A percentile compares a stretch with the other conserved stretches of the same genome.
Conservation (phyloP, 164 flowering plant genomes). For the Annona squamosa region DNA sequence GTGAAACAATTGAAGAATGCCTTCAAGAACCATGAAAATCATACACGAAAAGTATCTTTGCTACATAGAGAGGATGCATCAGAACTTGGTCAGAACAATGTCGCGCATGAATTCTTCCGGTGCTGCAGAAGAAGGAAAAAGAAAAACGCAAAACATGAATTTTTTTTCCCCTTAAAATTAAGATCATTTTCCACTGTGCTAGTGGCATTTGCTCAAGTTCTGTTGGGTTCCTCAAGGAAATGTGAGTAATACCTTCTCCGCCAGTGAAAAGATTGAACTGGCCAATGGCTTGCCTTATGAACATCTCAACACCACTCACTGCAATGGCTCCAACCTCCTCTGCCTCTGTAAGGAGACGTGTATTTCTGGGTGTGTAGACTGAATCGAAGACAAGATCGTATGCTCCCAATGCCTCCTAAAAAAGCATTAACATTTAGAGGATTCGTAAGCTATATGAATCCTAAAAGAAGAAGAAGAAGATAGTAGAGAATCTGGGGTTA, state of each 20-base stretch:
- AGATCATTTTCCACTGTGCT: neutral
- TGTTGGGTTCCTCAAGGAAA: neutral
- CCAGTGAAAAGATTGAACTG: slow-evolving; percentile 42
- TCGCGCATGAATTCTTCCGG: slow-evolving; percentile 45
- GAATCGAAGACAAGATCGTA: slow-evolving; percentile 49
- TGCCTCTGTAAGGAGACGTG: slow-evolving; percentile 44
- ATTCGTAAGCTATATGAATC: neutral
- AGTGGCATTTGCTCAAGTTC: neutral
- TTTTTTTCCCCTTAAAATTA: neutral
- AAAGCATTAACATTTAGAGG: slow-evolving; percentile 1
- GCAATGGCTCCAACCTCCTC: slow-evolving; percentile 35
- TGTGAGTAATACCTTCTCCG: slow-evolving; percentile 23
- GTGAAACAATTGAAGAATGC: neutral
- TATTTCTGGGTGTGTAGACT: slow-evolving; percentile 46
- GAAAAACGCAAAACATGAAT: neutral
- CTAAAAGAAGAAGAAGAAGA: neutral
- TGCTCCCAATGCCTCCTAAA: slow-evolving; percentile 31
- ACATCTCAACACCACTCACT: slow-evolving; percentile 50
- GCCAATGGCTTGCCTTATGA: slow-evolving; percentile 41
- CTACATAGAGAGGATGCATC: neutral
- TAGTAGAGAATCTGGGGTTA: too few relatives aligned
- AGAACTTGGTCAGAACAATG: slow-evolving; percentile 28
- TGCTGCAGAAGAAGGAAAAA: slow-evolving; percentile 21
- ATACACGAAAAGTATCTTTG: neutral
- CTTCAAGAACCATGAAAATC: neutral